Evolutionary conservation across 2,329 filamentous ascomycete species (phyloP), one percentile per base, ranked within the genome.

Genomic region (Ophiosphaerella korrae): DNA sequence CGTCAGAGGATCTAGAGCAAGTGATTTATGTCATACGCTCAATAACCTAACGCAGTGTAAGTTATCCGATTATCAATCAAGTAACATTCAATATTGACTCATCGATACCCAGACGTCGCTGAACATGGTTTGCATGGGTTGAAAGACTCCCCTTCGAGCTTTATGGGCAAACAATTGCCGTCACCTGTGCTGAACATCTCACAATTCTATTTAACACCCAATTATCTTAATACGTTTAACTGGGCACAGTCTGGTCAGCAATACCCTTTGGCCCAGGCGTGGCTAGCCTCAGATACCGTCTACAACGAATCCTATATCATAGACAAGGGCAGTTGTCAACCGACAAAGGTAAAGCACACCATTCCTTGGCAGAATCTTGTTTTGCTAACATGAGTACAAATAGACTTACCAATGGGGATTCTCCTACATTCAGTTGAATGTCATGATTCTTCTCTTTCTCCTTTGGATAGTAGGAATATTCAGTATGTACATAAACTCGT

Each of bases 391-490:
- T 12, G 1, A 31, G 33, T 16, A 11, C 13, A 13, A 24, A 21
- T 33, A 57, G 57, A 50, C 13, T 7, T 64, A 63, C 31, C 24
- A 60, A 42, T 65, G 60, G 62, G 62, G 62, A 8, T 65, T 65
- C 36, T 63, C 60, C 9, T 63, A 58, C 33, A 16, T 65, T 7
- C 54, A 62, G 24, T 48, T 65, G 5, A 46, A 36, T 31, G 35
- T 62, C 33, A 50, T 45, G 31, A 29, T 56, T 9, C 32, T 57
- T 2, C 32, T 60, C 2, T 36, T 57, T 2, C 34, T 51, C 9
- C 5, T 55, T 21, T 64, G 62, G 60, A 61, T 53, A 1, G 7
- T 50, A 1, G 60, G 60, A 14, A 54, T 52, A 1, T 46, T 42
- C 26, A 38, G 32, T 13, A 46, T 65, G 42, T 59, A 49, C 34